Conservation (phyloP, 2,329 filamentous ascomycete species). For the Aureobasidium namibiae region DNA sequence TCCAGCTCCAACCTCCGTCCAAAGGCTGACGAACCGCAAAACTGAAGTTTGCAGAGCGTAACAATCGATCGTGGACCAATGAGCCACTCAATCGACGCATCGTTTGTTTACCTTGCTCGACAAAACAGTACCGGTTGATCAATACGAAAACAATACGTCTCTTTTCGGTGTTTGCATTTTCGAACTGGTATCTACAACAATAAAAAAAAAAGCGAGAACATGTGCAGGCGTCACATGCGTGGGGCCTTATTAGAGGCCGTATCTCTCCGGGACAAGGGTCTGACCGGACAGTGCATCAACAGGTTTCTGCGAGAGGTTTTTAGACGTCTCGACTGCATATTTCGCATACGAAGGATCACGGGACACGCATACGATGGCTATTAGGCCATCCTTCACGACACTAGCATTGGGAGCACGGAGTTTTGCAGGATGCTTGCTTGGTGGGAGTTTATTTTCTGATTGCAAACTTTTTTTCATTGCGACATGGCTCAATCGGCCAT, state of each 20-base stretch:
- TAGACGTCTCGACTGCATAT: constrained; percentile 7
- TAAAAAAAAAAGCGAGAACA: constrained; percentile 5
- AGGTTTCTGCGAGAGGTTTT: constrained; percentile 10
- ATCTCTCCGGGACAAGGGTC: background rate
- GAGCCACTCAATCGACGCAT: background rate
- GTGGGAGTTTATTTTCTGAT: background rate
- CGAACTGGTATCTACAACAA: background rate
- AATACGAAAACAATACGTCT: background rate
- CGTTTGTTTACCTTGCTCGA: background rate
- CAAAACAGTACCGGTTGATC: background rate
- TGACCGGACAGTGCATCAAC: constrained; percentile 9
- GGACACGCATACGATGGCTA: constrained; percentile 13
- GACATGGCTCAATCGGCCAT: constrained; percentile 12
- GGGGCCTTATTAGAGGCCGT: constrained; percentile 21
- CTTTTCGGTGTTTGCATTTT: background rate
- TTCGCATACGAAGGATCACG: constrained; percentile 10
- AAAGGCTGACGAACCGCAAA: constrained; percentile 26
- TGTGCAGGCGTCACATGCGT: constrained; percentile 13
- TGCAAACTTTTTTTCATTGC: background rate
- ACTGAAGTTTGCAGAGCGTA: background rate
- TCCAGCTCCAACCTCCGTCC: constrained; percentile 41
- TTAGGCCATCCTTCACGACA: constrained; percentile 13
- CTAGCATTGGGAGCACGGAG: constrained; percentile 11
- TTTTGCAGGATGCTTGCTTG: background rate
- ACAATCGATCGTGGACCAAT: background rate